Evolutionary conservation across 73 alveolate species (phyloP).

Genomic region (Tetrahymena elliotti): DNA sequence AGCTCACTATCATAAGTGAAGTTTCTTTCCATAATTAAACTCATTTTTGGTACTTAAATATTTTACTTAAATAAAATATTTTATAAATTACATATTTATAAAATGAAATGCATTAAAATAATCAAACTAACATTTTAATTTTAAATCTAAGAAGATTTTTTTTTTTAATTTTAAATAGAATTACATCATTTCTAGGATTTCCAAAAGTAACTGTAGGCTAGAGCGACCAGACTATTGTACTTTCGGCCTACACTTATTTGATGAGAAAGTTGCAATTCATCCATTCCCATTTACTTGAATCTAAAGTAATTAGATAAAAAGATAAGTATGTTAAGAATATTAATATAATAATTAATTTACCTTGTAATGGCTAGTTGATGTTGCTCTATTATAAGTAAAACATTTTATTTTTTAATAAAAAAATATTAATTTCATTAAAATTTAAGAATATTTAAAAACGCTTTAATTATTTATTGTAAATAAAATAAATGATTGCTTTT

Average conservation of each 20-base stretch:
- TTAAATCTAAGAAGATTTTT: background rate
- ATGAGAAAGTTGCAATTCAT: background rate
- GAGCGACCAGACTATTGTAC: background rate
- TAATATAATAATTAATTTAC: background rate
- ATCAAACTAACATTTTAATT: too few relatives aligned
- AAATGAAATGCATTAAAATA: too few relatives aligned
- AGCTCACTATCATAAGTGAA: background rate
- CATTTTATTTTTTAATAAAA: background rate
- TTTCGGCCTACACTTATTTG: background rate
- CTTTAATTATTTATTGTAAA: background rate
- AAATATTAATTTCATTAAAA: too few relatives aligned
- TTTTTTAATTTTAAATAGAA: background rate
- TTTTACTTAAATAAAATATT: background rate
- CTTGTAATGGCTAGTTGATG: background rate
- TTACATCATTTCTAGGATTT: background rate
- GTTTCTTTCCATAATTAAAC: background rate
- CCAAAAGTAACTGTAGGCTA: background rate
- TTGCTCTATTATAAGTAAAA: background rate
- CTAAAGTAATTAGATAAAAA: background rate
- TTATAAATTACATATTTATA: too few relatives aligned
- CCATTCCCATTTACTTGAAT: background rate
- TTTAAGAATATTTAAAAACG: too few relatives aligned
- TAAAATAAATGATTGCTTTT: too few relatives aligned
- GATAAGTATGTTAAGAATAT: background rate
- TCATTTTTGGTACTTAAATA: background rate